Base-by-base conservation (phyloP, 345 rosid genomes). In the Zanthoxylum bungeanum region DNA sequence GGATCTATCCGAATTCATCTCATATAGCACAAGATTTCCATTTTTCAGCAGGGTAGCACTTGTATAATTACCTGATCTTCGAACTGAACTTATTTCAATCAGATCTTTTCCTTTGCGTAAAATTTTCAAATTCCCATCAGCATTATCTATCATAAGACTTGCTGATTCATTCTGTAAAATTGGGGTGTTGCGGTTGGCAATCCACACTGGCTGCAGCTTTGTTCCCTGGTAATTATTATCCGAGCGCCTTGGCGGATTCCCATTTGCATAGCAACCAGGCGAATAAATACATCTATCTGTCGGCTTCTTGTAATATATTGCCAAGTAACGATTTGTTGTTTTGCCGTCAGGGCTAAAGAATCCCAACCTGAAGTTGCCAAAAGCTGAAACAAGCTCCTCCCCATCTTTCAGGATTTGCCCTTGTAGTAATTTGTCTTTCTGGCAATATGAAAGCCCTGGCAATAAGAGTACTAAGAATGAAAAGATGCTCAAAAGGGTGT, bases 1-100 rank as follows among this genome's bases (percentile, higher is more conserved):
- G 37, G 81, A 76, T 36, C 84, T 81, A 66, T 80, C 58, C 27
- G 67, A 62, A 52, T 66, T 68, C 66, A 78, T 68, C 59, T 80
- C 81, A 0, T 60, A 73, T 0, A 80, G 81, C 64, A 82, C 77
- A 24, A 82, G 73, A 62, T 82, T 82, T 25, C 86, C 86, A 24
- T 17, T 14, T 17, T 69, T 33, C 19, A 30, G 3, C 12, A 69
- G 17, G 3, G 36, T 55, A 30, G 66, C 71, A 19, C 50, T 69
- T 0, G 60, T 63, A 19, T 14, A 10, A 42, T 69, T 62, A 8
- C 74, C n/a, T 1, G 46, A 33, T 51, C 14, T n/a, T 34, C 5
- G 25, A 36, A 68, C 19, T 39, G 33, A 47, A 62, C 31, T 39
- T 73, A 73, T 21, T 36, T 17, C 58, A 39, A 31, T 33, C 8